These are phyloP conservation scores for Colletotrichum higginsianum DNA, from an alignment of 2,329 filamentous ascomycete species.

Conservation along the genomic window DNA sequence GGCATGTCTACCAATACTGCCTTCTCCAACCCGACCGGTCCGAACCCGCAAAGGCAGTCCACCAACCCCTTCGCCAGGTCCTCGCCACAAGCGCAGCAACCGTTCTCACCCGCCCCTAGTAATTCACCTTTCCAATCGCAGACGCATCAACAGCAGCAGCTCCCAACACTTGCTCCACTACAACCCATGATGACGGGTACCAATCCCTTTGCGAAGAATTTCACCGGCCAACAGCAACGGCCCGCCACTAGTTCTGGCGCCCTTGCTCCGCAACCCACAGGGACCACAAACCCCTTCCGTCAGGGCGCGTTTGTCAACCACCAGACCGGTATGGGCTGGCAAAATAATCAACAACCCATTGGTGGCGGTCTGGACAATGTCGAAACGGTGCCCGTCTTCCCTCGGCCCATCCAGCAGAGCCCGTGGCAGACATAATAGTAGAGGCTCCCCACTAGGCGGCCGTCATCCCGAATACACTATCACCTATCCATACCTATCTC, in stretches of 20 bases:
- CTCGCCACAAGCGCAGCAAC: slow-evolving; percentile 46
- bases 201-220: slow-evolving; percentile 71
- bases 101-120: slow-evolving; percentile 52
- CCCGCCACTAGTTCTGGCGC: slow-evolving; percentile 62
- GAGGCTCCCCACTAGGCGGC: background rate
- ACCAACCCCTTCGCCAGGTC: slow-evolving; percentile 91
- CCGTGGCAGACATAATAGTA: slow-evolving; percentile 66
- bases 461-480: slow-evolving; percentile 20
- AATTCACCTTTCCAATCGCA: slow-evolving; percentile 62
- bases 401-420: slow-evolving; percentile 78
- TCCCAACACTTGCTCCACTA: slow-evolving; percentile 56
- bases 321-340: slow-evolving; percentile 90
- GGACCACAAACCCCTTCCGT: slow-evolving; percentile 94
- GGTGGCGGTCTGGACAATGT: slow-evolving; percentile 86
- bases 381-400: slow-evolving; percentile 87
- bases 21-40: slow-evolving; percentile 59
- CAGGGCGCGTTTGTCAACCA: slow-evolving; percentile 93
- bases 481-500: slow-evolving; percentile 42
- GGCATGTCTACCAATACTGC: slow-evolving; percentile 59
- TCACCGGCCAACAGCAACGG: slow-evolving; percentile 56
- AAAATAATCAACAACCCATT: slow-evolving; percentile 82
- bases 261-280: slow-evolving; percentile 83
- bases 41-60: slow-evolving; percentile 68
- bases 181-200: slow-evolving; percentile 69
- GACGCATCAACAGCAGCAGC: slow-evolving; percentile 54